These are phyloP conservation scores for Venturia effusa DNA, from an alignment of 2,329 filamentous ascomycete genomes.

Conservation along the genomic window DNA sequence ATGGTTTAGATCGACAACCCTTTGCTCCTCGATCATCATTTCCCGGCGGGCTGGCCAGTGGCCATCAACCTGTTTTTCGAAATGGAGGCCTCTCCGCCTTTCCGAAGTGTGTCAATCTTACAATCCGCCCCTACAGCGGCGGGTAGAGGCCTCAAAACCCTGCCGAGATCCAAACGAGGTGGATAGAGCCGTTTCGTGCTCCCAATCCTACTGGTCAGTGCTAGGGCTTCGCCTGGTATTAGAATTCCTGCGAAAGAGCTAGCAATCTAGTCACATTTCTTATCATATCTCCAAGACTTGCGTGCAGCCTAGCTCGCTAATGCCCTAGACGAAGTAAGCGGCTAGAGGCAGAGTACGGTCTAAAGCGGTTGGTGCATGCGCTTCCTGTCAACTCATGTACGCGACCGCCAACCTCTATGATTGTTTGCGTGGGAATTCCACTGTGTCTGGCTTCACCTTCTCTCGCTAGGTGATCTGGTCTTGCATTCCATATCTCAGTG, in stretches of 20 bases:
- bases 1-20: neutral
- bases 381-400: constrained; percentile 1
- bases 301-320: neutral
- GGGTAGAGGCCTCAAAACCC: neutral
- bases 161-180: neutral
- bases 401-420: neutral
- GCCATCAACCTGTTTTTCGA: neutral
- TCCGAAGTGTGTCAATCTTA: neutral
- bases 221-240: neutral
- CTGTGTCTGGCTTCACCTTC: neutral
- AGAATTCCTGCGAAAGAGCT: neutral
- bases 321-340: neutral
- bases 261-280: neutral
- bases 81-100: neutral
- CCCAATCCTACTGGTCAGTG: neutral
- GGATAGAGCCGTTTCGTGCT: neutral
- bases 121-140: neutral
- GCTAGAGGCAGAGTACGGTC: neutral
- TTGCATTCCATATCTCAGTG: neutral
- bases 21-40: neutral
- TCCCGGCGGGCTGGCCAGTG: neutral
- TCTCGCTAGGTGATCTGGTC: neutral
- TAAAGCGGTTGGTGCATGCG: neutral
- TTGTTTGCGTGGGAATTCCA: neutral
- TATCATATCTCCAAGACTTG: neutral